Base-by-base conservation (phyloP, 148 eudicot genomes). In the Nepenthes mirabilis region DNA sequence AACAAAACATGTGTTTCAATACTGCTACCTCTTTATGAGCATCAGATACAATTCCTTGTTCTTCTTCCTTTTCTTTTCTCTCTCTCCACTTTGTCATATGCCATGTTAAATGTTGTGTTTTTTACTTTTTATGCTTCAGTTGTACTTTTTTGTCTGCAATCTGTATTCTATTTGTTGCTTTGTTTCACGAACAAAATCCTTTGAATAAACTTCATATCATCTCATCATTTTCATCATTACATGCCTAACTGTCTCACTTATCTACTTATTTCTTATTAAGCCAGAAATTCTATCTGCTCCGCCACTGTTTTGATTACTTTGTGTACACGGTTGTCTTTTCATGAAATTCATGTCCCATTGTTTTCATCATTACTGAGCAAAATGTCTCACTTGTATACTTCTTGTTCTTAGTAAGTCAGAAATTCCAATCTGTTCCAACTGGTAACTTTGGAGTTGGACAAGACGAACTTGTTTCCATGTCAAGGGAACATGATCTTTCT, bases 401-500 rank as follows among this genome's bases (percentile, higher is more conserved):
- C 10, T 55, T 1, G 14, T 54, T 57, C 40, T 58, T 81, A 69
- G 87, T 69, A 62, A 7, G 72, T 33, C 59, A 66, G 14, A 66
- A 59, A 56, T 49, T 14, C 49, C 83, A 83, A 62, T 52, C 68
- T 52, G 48, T 45, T 36, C 45, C 77, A 40, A 11, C 59, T 56
- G 86, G 84, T 32, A 85, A 78, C 49, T 88, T 74, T 74, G 76
- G 68, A 56, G 51, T 83, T 72, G 67, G 75, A 36, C 81, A 74
- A 45, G 90, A 85, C 49, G 80, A 73, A 55, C 88, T 91, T 60
- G 77, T 75, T 64, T 60, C 77, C 49, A 76, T 91, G 78, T 74
- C 84, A 3, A 80, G 85, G 75, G 94, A 88, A 45, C 83, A 82
- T 75, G 85, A 91, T 62, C 43, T 78, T 56, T 64, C 91, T 70